phyloP scores from a whole-genome alignment of 1,284 basidiomycete genomes.

The Psilocybe mexicana region DNA sequence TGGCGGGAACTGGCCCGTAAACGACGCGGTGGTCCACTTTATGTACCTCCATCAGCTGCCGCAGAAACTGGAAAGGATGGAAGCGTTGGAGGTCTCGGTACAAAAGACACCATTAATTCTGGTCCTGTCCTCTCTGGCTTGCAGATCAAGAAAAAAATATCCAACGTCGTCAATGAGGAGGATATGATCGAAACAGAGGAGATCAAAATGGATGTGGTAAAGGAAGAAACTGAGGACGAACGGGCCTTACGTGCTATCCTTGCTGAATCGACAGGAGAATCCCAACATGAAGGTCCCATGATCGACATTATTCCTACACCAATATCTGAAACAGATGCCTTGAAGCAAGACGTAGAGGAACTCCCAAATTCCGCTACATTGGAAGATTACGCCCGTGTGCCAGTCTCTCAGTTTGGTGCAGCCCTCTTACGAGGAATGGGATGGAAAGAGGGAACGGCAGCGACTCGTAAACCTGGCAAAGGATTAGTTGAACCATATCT shows the following conservation, averaged over 20 bases:
- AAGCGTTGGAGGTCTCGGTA: conserved; percentile 78
- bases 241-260: conserved; percentile 74
- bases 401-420: conserved; percentile 91
- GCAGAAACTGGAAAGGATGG: conserved; percentile 71
- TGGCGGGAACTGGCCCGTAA: conserved; percentile 80
- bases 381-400: conserved; percentile 89
- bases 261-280: conserved; percentile 43
- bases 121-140: conserved; percentile 67
- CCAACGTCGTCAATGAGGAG: conserved; percentile 24
- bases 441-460: conserved; percentile 84
- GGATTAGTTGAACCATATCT: conserved; percentile 75
- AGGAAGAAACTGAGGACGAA: conserved; percentile 66
- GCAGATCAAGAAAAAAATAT: conserved; percentile 47
- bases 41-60: conserved; percentile 66
- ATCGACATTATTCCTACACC: conserved; percentile 57
- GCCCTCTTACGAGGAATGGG: conserved; percentile 97
- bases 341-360: conserved; percentile 75
- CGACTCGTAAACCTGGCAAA: conserved; percentile 56
- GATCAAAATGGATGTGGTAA: conserved; percentile 17
- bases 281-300: conserved; percentile 37
- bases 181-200: conserved; percentile 35
- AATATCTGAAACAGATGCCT: conserved; percentile 77
- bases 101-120: conserved; percentile 66
- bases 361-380: conserved; percentile 78
- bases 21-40: conserved; percentile 48